Evolutionary conservation across 805 yeast species (phyloP), one percentile per base, ranked within the genome.

Genomic region (Kregervanrija pseudodelftensis): DNA sequence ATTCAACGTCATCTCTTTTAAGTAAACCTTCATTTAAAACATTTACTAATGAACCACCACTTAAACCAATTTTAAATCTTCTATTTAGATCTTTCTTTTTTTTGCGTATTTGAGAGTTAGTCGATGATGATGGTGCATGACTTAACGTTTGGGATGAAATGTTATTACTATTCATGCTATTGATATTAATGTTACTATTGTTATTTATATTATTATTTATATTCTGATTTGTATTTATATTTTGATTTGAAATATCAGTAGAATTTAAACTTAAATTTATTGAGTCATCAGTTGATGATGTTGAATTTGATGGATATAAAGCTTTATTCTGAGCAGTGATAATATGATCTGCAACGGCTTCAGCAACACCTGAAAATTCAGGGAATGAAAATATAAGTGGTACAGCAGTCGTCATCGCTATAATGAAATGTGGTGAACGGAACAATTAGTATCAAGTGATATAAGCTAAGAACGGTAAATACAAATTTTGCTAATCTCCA

Each of bases 281-380:
- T 33, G 14, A 33, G n/a, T 33, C 14, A 13, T 13, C 14, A n/a
- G 35, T 13, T 17, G 46, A 50, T 14, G 46, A 14, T 5, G 35
- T 11, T 4, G 53, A 37, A 30, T 38, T 43, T 11, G 42, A 39
- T 11, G 35, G 39, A 15, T 51, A 76, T 34, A 85, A 66, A 9
- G 89, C 77, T 49, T 74, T 65, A 58, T 90, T 86, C 66, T 93
- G 98, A 11, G 95, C 95, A 30, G 85, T 78, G 33, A 89, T 79
- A 40, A 91, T 83, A 64, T 90, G 95, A 65, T 93, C 96, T 1
- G 97, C 97, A 30, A 91, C 95, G 17, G 98, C 98, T 44, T 85
- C 95, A 2, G 98, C 97, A 31, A 91, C 96, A 13, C 86, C 93
- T 30, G 80, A 72, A 58, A 87, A 82, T 63, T 85, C 95, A 37